Evolutionary conservation across 768 basidiomycete species (phyloP).

Genomic region (Rubroboletus pulcherrimus): DNA sequence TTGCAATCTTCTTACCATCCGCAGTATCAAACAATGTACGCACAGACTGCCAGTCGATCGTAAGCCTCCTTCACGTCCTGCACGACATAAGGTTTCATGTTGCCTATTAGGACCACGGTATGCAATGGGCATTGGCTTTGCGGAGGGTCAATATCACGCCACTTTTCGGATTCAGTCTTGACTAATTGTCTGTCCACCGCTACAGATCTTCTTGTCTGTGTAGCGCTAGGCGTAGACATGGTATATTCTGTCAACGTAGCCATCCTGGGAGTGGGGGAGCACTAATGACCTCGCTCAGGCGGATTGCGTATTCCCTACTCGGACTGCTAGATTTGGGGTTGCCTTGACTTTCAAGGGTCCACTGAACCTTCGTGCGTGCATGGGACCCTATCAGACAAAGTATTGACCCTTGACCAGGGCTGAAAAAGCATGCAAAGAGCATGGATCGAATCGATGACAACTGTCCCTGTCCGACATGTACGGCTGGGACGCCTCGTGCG

Average conservation of each 20-base stretch:
- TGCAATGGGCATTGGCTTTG: conserved; percentile 91
- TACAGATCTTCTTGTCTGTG: conserved; percentile 81
- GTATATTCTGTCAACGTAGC: conserved; percentile 35
- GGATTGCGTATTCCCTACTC: conserved; percentile 90
- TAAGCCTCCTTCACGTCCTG: conserved; percentile 32
- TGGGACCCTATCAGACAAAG: neutral
- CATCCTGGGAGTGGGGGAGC: neutral
- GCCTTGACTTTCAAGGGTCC: conserved; percentile 81
- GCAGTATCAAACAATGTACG: conserved; percentile 78
- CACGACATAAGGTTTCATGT: conserved; percentile 8
- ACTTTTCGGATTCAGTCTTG: neutral
- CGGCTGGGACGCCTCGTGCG: conserved; percentile 61
- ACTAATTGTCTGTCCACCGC: neutral
- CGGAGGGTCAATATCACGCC: conserved; percentile 58
- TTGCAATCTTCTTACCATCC: conserved; percentile 11
- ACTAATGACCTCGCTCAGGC: conserved; percentile 45
- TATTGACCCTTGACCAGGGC: conserved; percentile 24
- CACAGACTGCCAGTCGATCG: conserved; percentile 75
- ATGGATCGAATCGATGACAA: conserved; percentile 66
- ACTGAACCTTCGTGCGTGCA: conserved; percentile 65
- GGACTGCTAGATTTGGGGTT: conserved; percentile 88
- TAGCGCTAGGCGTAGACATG: conserved; percentile 92
- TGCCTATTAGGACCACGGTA: conserved; percentile 69
- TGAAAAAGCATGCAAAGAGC: conserved; percentile 68
- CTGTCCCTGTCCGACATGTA: conserved; percentile 88